Percentiles rank a stretch among this genome's conserved stretches.
These are phyloP conservation scores for Hanseniaspora jakobsenii DNA, from an alignment of 805 yeast species.

Conservation along the genomic window DNA sequence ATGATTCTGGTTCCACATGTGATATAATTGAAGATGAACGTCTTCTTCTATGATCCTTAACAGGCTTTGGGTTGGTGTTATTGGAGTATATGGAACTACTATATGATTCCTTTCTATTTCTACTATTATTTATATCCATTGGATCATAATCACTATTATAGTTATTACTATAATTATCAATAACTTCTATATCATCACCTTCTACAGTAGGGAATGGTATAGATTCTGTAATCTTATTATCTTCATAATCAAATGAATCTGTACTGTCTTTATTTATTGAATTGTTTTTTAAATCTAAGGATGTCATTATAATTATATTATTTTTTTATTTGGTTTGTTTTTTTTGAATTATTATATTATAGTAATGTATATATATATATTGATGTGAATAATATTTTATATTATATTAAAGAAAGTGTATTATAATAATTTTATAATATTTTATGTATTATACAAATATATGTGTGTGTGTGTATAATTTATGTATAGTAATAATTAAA, in stretches of 20 bases:
- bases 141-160: too few relatives aligned
- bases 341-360: too few relatives aligned
- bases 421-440: too few relatives aligned
- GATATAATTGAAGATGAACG: slow-evolving; percentile 83
- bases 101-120: not conserved
- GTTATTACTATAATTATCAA: too few relatives aligned
- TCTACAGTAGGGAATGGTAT: slow-evolving; percentile 10
- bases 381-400: not conserved
- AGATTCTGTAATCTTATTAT: slow-evolving; percentile 13
- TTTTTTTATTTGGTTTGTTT: not conserved
- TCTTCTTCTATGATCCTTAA: slow-evolving; percentile 39
- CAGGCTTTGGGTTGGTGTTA: slow-evolving; percentile 24
- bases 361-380: too few relatives aligned
- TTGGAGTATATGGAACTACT: not conserved
- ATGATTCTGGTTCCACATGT: slow-evolving; percentile 83
- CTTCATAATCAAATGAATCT: slow-evolving; percentile 6
- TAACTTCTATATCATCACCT: not conserved
- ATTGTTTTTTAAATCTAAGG: too few relatives aligned
- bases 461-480: too few relatives aligned
- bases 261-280: not conserved
- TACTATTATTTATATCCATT: too few relatives aligned
- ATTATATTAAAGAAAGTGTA: not conserved
- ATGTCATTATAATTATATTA: too few relatives aligned
- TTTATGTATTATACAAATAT: too few relatives aligned
- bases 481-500: too few relatives aligned